Evolutionary conservation across 106 monocot genomes (phyloP), one percentile per base, ranked within the genome.

Genomic region (Narthecium ossifragum): DNA sequence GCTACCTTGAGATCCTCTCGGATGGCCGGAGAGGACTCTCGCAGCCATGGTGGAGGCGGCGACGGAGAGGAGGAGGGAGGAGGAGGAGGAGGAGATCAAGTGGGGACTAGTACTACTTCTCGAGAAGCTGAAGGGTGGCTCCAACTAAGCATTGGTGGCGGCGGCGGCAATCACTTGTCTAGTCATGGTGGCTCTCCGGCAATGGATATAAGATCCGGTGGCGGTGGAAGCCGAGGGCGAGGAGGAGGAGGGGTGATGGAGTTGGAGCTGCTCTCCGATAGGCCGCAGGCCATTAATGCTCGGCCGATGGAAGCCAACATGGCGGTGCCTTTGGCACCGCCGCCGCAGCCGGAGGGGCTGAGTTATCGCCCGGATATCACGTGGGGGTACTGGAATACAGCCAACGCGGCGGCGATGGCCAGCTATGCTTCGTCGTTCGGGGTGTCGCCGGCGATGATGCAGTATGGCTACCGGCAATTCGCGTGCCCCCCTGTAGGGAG

Each of bases 11-110:
- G 9, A 24, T 4, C 32, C 17, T 20, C 17, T 9, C 12, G 50
- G 3, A 77, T 86, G 77, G 74, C 71, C 17, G 67, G 78, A 25
- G 60, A 81, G 29, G 48, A 48, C 63, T 73, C 78, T n/a, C 55
- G 43, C 0, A 11, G 53, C 51, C n/a, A n/a, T n/a, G 47, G 56
- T 0, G 43, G 53, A 7, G 53, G 54, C 11, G 41, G 26, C 28
- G 47, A 45, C 1, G 46, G 23, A 3, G 53, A 47, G 2, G 57
- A 36, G 2, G 62, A 22, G 9, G 27, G 2, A 51, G 6, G 62
- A 66, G 7, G 45, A 52, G 22, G 45, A 70, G 1, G 46, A 37
- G 12, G 24, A 24, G 54, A 31, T 10, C 45, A 40, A 39, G 64
- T 6, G 11, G 67, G 63, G 10, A 31, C 27, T 23, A 48, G 68